These are phyloP conservation scores for Coemansia sp. DNA, from an alignment of 192 early-diverging fungal species.

Conservation along the genomic window DNA sequence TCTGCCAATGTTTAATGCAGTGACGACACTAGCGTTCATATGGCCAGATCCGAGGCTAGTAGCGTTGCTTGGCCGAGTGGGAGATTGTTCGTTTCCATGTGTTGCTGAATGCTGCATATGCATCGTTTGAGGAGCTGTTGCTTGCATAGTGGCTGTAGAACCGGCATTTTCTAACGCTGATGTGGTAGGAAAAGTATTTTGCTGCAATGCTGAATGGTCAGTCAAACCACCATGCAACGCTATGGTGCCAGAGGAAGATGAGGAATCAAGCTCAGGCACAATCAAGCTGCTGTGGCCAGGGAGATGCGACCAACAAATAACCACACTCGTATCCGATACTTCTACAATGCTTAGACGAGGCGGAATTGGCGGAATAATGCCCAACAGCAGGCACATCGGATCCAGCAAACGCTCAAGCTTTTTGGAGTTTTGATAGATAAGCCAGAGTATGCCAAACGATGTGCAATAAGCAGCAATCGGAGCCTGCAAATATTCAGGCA, in stretches of 20 bases:
- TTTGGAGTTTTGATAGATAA: slow-evolving; percentile 40
- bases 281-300: background rate
- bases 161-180: background rate
- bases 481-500: slow-evolving; percentile 46
- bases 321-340: slow-evolving; percentile 27
- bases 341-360: slow-evolving; percentile 36
- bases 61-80: background rate
- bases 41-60: background rate
- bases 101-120: background rate
- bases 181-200: background rate
- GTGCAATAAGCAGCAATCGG: slow-evolving; percentile 52
- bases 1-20: slow-evolving; percentile 7
- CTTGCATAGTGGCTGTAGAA: background rate
- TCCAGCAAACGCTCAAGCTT: slow-evolving; percentile 44
- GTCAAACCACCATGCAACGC: background rate
- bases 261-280: background rate
- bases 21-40: background rate
- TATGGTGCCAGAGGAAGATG: background rate
- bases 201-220: background rate
- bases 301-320: slow-evolving; percentile 24
- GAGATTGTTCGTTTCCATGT: background rate
- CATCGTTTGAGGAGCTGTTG: background rate
- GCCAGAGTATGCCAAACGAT: slow-evolving; percentile 50
- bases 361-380: slow-evolving; percentile 38
- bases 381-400: slow-evolving; percentile 34